phyloP scores from a whole-genome alignment of 148 eudicot species.

The Drosera capensis region DNA sequence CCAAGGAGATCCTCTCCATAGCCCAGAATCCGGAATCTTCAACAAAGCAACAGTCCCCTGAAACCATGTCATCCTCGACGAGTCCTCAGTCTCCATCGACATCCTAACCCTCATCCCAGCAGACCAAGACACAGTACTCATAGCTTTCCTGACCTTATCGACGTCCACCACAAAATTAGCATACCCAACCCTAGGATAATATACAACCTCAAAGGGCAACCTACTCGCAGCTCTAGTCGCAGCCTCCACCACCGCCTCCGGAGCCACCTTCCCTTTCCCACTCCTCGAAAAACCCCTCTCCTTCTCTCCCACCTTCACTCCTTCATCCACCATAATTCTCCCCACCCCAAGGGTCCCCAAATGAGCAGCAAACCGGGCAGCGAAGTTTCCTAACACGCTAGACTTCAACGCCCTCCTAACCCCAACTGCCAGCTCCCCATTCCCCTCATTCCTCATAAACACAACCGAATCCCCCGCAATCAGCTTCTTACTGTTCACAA shows the following conservation, averaged over 20 bases:
- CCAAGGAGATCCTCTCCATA: slow-evolving; percentile 52
- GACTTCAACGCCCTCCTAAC: slow-evolving; percentile 27
- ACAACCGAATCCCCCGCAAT: slow-evolving; percentile 46
- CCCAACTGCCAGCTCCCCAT: slow-evolving; percentile 35
- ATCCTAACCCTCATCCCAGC: slow-evolving; percentile 45
- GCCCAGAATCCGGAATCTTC: slow-evolving; percentile 14
- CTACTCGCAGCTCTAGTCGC: slow-evolving; percentile 30
- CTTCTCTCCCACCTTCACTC: slow-evolving; percentile 8
- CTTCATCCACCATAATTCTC: slow-evolving; percentile 7
- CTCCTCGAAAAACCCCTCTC: slow-evolving; percentile 10
- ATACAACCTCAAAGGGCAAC: slow-evolving; percentile 47
- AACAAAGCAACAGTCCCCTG: slow-evolving; percentile 29
- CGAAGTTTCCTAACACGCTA: slow-evolving; percentile 10
- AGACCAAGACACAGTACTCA: slow-evolving; percentile 23
- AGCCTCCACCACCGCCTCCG: slow-evolving; percentile 38
- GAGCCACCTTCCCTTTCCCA: slow-evolving; percentile 19
- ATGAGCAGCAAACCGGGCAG: slow-evolving; percentile 3
- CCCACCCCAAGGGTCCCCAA: slow-evolving; percentile 5
- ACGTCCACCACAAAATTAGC: slow-evolving; percentile 64
- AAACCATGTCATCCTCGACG: slow-evolving; percentile 32
- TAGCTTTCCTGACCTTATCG: slow-evolving; percentile 31
- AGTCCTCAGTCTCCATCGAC: slow-evolving; percentile 44
- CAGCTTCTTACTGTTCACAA: slow-evolving; percentile 35
- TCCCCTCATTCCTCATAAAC: slow-evolving; percentile 19
- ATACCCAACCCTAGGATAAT: slow-evolving; percentile 39